Base-by-base conservation (phyloP, 176 grass and related monocot genomes). In the Zizania latifolia region DNA sequence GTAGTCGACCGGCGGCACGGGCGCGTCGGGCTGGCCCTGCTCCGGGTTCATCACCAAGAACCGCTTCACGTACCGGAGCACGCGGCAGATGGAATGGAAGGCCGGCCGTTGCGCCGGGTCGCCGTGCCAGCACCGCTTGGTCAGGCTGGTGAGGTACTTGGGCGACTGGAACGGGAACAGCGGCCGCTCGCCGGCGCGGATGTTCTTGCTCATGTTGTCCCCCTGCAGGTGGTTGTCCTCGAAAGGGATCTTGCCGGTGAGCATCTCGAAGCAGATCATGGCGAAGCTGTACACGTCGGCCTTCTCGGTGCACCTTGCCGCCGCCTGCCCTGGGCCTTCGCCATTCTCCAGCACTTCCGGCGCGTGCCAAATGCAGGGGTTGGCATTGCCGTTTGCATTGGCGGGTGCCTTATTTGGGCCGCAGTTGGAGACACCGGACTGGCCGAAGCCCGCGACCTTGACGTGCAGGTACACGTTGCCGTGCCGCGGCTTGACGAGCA, bases 151-250 rank as follows among this genome's bases (percentile, higher is more conserved):
- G 26, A 98, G 84, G 82, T 88, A 98, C 53, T 94, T 98, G 8
- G 91, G 95, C 38, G 86, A 65, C 58, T 92, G 91, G 75, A 92
- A 88, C 5, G 91, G 84, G 78, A 98, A 98, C 21, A 98, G 79
- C 6, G 91, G 91, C 62, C 91, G 45, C 75, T 94, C 95, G 48
- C 86, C 91, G 5, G 89, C 82, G 51, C 79, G 81, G 71, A 98
- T 94, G 83, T 98, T 98, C 83, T 98, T 98, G 78, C 91, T 90
- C 82, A 74, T 98, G 85, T 90, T 89, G 50, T 98, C 89, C 1
- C 95, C 91, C 50, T 92, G 89, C 24, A 98, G 83, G 88, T 92
- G 89, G 71, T 88, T 87, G 83, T 98, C 95, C 76, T 98, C 91
- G 80, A 98, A 98, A 8, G 95, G 95, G 53, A 94, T 81, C 84